Conservation (phyloP, 2,329 filamentous ascomycete species). For the Aplosporella prunicola region DNA sequence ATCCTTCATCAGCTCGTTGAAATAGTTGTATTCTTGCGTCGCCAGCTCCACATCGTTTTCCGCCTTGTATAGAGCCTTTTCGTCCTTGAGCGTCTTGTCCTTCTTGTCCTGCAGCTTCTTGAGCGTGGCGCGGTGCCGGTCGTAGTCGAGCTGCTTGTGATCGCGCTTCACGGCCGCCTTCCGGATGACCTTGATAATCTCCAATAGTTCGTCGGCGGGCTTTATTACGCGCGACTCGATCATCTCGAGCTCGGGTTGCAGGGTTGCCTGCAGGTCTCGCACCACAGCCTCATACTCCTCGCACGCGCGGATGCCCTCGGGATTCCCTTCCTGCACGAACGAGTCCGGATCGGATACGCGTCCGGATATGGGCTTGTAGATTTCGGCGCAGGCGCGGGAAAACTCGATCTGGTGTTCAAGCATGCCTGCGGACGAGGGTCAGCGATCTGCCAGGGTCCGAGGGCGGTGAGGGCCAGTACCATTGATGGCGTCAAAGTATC, state of each 20-base stretch:
- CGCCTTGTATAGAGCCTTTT: constrained; percentile 93
- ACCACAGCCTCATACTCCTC: constrained; percentile 94
- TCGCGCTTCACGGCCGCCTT: constrained; percentile 84
- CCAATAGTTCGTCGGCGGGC: constrained; percentile 84
- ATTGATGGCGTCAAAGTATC: constrained; percentile 94
- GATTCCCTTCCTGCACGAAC: constrained; percentile 71
- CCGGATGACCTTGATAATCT: constrained; percentile 90
- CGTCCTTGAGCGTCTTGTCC: constrained; percentile 90
- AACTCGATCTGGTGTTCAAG: constrained; percentile 96
- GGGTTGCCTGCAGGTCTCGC: constrained; percentile 75
- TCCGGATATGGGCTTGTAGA: constrained; percentile 97
- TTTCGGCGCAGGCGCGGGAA: constrained; percentile 87
- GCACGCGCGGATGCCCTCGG: constrained; percentile 86
- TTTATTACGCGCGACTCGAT: constrained; percentile 86
- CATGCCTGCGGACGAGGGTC: constrained; percentile 53
- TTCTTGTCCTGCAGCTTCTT: constrained; percentile 98
- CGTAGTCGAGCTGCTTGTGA: constrained; percentile 95
- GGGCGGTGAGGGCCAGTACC: constrained; percentile 34
- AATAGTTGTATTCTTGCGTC: constrained; percentile 95
- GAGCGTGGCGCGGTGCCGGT: constrained; percentile 68
- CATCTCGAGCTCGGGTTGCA: constrained; percentile 92
- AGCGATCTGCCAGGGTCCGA: not conserved
- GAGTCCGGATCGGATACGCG: constrained; percentile 88
- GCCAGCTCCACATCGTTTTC: constrained; percentile 85
- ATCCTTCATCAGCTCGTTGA: constrained; percentile 93